Percentiles rank a stretch among this genome's conserved stretches.
Evolutionary conservation across 768 basidiomycete species (phyloP).

Genomic region (Russula griseocarnosa): DNA sequence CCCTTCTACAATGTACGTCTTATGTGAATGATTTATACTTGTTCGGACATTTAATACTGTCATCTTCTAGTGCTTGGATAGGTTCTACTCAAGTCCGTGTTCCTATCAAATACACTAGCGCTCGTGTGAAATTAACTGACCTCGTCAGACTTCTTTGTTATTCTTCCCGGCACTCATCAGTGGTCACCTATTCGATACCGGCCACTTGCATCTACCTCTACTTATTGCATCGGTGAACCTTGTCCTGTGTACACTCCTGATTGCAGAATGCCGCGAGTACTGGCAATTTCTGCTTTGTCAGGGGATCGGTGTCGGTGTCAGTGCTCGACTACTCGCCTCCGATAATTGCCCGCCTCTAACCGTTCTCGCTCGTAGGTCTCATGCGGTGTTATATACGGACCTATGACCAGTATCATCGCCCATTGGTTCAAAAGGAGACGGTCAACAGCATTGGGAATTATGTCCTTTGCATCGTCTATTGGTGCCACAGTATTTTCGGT

Average conservation of each 20-base stretch:
- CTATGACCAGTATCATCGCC: slow-evolving; percentile 53
- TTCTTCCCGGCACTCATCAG: slow-evolving; percentile 54
- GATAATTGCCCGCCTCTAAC: background rate
- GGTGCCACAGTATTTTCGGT: slow-evolving; percentile 71
- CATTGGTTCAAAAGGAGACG: slow-evolving; percentile 70
- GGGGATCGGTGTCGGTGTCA: slow-evolving; percentile 61
- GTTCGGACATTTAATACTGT: background rate
- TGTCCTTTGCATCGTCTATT: slow-evolving; percentile 61
- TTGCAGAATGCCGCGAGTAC: slow-evolving; percentile 64
- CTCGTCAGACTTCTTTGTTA: slow-evolving; percentile 52
- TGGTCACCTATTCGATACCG: slow-evolving; percentile 71
- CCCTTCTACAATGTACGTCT: slow-evolving; percentile 58
- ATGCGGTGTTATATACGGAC: slow-evolving; percentile 58
- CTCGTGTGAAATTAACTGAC: background rate
- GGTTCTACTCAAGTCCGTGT: slow-evolving; percentile 62
- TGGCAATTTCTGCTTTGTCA: slow-evolving; percentile 81
- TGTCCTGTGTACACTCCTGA: slow-evolving; percentile 56
- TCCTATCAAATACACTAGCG: background rate
- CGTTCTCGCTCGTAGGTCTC: slow-evolving; percentile 28
- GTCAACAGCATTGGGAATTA: slow-evolving; percentile 55
- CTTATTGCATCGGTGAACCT: slow-evolving; percentile 47
- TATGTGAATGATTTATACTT: background rate
- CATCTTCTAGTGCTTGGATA: slow-evolving; percentile 62
- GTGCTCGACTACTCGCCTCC: slow-evolving; percentile 30
- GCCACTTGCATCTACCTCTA: slow-evolving; percentile 54